Conservation (phyloP, 441 rosid species). For the Aquilaria agallochum region DNA sequence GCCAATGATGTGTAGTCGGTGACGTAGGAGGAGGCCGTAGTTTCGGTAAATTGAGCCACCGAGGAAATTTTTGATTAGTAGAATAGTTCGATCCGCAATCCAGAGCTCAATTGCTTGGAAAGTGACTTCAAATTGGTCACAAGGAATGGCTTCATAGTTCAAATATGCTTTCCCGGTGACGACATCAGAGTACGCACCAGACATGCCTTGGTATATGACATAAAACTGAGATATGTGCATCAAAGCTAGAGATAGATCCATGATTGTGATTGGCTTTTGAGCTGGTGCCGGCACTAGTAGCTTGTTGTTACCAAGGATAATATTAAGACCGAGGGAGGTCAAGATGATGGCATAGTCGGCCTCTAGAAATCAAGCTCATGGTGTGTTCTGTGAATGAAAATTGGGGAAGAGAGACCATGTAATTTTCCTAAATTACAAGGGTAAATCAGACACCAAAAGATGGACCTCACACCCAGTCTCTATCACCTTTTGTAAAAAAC, state of each 20-base stretch:
- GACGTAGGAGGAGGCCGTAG: slow-evolving; percentile 62
- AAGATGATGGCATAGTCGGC: no score
- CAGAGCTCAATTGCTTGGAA: slow-evolving; percentile 93
- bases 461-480: no score
- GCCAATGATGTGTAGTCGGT: slow-evolving; percentile 62
- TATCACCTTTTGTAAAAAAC: no score
- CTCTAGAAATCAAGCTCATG: no score
- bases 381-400: no score
- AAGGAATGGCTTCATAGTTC: slow-evolving; percentile 88
- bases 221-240: slow-evolving; percentile 80
- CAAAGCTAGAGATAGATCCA: slow-evolving; percentile 85
- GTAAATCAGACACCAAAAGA: no score
- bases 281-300: slow-evolving; percentile 6
- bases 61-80: slow-evolving; percentile 56
- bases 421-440: no score
- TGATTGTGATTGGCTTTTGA: slow-evolving; percentile 44
- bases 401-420: no score
- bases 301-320: slow-evolving; percentile 39
- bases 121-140: slow-evolving; percentile 91
- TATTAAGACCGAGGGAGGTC: slow-evolving; percentile 51
- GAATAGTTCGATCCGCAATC: slow-evolving; percentile 62
- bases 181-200: slow-evolving; percentile 93
- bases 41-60: slow-evolving; percentile 63
- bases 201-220: slow-evolving; percentile 92
- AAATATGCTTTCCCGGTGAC: slow-evolving; percentile 97